phyloP scores from a whole-genome alignment of 1,284 basidiomycete genomes.

The Violaceomyces palustris region DNA sequence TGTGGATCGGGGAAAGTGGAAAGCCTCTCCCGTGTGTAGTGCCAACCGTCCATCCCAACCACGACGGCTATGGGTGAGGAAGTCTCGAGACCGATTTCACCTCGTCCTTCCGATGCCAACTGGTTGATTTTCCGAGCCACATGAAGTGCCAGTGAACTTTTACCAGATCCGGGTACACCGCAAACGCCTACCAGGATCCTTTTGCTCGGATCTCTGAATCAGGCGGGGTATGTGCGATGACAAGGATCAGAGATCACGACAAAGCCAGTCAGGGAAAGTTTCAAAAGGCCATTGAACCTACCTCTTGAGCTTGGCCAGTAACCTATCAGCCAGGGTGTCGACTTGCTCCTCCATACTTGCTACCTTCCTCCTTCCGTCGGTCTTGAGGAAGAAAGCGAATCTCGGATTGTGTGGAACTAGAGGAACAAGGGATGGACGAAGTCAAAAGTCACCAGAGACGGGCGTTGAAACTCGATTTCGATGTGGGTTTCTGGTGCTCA shows the following conservation, averaged over 20 bases:
- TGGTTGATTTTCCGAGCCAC: slow-evolving; percentile 55
- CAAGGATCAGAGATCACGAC: slow-evolving; percentile 54
- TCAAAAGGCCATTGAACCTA: background rate
- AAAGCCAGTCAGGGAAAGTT: background rate
- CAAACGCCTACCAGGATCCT: slow-evolving; percentile 71
- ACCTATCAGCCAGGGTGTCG: slow-evolving; percentile 1
- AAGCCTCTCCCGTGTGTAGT: slow-evolving; percentile 59
- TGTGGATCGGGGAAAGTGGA: slow-evolving; percentile 62
- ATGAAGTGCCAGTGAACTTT: slow-evolving; percentile 65
- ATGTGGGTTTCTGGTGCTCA: no score
- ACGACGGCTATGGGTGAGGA: slow-evolving; percentile 57
- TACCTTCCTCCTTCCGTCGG: no score
- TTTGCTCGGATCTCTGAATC: slow-evolving; percentile 54
- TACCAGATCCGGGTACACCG: slow-evolving; percentile 78
- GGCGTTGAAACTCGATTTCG: no score
- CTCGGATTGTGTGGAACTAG: no score
- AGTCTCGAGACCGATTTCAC: background rate
- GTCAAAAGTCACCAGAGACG: no score
- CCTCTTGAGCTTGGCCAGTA: slow-evolving; percentile 4
- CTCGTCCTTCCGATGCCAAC: background rate
- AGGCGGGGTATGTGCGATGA: no score
- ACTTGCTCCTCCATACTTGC: slow-evolving; percentile 22
- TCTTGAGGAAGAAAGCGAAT: no score
- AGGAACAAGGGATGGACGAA: no score
- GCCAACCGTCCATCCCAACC: slow-evolving; percentile 80